phyloP scores from a whole-genome alignment of 768 basidiomycete species.

The Hypholoma fasciculare region DNA sequence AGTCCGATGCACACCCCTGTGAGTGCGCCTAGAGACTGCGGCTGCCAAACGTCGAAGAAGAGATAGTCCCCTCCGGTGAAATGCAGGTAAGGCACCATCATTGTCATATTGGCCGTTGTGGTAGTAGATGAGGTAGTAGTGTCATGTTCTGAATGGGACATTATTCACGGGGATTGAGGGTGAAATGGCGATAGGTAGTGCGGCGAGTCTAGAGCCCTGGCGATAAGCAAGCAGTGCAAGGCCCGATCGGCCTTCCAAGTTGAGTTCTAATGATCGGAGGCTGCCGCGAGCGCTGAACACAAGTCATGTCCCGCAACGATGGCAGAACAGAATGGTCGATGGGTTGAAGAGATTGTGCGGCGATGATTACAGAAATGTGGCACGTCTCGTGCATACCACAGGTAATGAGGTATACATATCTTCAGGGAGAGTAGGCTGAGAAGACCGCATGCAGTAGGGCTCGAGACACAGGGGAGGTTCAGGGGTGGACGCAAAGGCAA shows the following conservation, averaged over 20 bases:
- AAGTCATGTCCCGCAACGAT: neutral
- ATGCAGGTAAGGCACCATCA: conserved; percentile 73
- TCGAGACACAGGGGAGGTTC: too few relatives aligned
- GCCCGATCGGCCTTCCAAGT: neutral
- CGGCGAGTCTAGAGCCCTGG: neutral
- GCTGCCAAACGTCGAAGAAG: conserved; percentile 67
- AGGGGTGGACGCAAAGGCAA: too few relatives aligned
- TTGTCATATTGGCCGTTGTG: conserved; percentile 16
- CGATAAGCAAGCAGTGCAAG: neutral
- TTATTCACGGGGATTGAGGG: neutral
- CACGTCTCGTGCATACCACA: too few relatives aligned
- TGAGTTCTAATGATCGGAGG: conserved; percentile 5
- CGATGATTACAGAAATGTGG: too few relatives aligned
- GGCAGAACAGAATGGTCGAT: too few relatives aligned
- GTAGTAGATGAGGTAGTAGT: conserved; percentile 13
- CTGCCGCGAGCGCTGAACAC: neutral
- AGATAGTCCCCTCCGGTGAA: conserved; percentile 65
- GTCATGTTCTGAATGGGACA: conserved; percentile 12
- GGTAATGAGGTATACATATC: too few relatives aligned
- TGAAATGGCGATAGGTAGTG: neutral
- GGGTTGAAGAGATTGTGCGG: too few relatives aligned
- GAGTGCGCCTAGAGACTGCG: conserved; percentile 67
- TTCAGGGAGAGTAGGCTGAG: too few relatives aligned
- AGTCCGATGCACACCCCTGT: conserved; percentile 76
- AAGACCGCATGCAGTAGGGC: too few relatives aligned